These are phyloP conservation scores for Stachybotrys chartarum DNA, from an alignment of 2,329 filamentous ascomycete genomes.

Conservation along the genomic window DNA sequence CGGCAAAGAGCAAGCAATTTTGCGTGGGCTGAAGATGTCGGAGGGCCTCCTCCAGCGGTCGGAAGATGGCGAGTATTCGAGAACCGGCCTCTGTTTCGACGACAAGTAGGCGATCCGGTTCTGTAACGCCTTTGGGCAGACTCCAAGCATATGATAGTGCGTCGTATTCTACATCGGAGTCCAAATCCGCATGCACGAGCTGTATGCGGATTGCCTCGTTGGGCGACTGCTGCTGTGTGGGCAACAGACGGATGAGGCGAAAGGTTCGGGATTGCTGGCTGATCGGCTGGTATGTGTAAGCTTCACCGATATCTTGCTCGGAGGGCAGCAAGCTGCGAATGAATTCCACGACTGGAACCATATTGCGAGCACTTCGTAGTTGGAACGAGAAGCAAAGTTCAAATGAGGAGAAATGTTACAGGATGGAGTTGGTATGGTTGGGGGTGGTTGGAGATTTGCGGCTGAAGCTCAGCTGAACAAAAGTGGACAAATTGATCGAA, in stretches of 20 bases:
- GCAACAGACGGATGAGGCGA: slow-evolving; percentile 16
- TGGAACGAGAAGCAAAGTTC: no score
- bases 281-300: neutral
- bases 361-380: no score
- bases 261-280: slow-evolving; percentile 5
- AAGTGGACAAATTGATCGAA: no score
- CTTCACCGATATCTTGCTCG: no score
- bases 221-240: slow-evolving; percentile 8
- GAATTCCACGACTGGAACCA: no score
- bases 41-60: slow-evolving; percentile 20
- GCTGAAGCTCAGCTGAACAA: no score
- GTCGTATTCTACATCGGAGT: slow-evolving; percentile 12
- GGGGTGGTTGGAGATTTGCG: no score
- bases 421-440: no score
- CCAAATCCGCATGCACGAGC: slow-evolving; percentile 14
- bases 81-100: slow-evolving; percentile 10
- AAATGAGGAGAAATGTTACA: no score
- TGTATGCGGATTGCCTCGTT: slow-evolving; percentile 12
- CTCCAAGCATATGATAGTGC: slow-evolving; percentile 24
- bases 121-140: slow-evolving; percentile 1
- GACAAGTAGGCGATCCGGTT: slow-evolving; percentile 15
- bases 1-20: slow-evolving; percentile 17
- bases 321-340: no score
- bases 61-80: slow-evolving; percentile 14
- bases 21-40: slow-evolving; percentile 8